Percentiles rank a stretch among this genome's conserved stretches.
phyloP scores from a whole-genome alignment of 176 grass and related monocot species.

The Saccharum spontaneum region DNA sequence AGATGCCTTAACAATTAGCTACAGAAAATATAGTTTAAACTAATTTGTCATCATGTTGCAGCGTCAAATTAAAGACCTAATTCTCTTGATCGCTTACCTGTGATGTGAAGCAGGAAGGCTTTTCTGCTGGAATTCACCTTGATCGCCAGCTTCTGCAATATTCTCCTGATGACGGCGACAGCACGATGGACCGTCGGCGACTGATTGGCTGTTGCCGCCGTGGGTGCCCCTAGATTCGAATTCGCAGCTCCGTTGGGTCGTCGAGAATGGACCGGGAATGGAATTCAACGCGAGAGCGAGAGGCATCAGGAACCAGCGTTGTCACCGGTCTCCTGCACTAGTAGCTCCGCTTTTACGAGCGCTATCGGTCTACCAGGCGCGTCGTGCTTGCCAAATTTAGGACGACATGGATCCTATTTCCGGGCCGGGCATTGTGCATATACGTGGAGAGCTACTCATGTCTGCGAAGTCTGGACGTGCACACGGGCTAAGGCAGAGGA shows the following conservation, averaged over 20 bases:
- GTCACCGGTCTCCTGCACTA: not conserved
- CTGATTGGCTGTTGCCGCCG: not conserved
- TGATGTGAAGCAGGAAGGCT: not conserved
- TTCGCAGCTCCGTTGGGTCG: not conserved
- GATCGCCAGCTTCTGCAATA: not conserved
- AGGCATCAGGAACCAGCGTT: slow-evolving; percentile 1
- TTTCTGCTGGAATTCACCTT: not conserved
- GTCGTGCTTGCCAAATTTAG: slow-evolving; percentile 6
- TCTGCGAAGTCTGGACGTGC: not conserved
- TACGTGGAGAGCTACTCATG: not conserved
- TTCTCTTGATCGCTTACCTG: not conserved
- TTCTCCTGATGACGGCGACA: no score
- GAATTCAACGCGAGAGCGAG: slow-evolving; percentile 9
- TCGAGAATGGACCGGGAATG: not conserved
- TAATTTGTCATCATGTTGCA: not conserved
- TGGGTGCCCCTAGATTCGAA: not conserved
- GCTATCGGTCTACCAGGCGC: not conserved
- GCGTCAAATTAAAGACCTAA: not conserved
- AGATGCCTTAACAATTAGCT: not conserved
- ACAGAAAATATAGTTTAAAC: no score
- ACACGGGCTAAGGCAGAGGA: not conserved
- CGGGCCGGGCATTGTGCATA: not conserved
- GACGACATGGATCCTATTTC: not conserved
- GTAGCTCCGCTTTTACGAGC: not conserved
- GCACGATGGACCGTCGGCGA: not conserved